These are phyloP conservation scores for Geotrichum reessii DNA, from an alignment of 1,139 yeast species.

Conservation along the genomic window DNA sequence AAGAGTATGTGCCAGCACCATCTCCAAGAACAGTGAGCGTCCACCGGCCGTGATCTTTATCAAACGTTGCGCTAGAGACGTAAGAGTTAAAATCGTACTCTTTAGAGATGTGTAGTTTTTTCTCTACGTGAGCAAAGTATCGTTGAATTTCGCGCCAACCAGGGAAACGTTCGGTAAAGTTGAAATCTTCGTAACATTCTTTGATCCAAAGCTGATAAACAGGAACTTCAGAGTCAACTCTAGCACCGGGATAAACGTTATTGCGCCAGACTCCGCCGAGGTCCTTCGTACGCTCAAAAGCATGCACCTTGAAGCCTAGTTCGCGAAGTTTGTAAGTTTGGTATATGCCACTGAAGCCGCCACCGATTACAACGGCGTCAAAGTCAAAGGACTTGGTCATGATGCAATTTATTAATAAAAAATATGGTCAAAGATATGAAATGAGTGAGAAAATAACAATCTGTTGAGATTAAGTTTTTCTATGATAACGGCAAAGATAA, in stretches of 20 bases:
- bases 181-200: constrained; percentile 44
- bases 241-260: constrained; percentile 46
- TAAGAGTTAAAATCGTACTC: constrained; percentile 36
- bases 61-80: constrained; percentile 35
- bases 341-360: constrained; percentile 47
- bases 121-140: constrained; percentile 41
- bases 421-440: too few species aligned
- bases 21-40: constrained; percentile 29
- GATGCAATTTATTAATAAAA: too few species aligned
- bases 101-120: constrained; percentile 36
- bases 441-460: background rate
- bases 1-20: constrained; percentile 21
- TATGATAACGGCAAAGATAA: background rate
- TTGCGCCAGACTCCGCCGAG: constrained; percentile 56
- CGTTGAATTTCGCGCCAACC: constrained; percentile 48
- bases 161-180: constrained; percentile 40
- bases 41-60: constrained; percentile 41
- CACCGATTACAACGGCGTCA: constrained; percentile 43
- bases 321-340: constrained; percentile 35
- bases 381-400: constrained; percentile 13
- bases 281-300: constrained; percentile 44
- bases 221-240: constrained; percentile 51
- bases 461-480: too few species aligned
- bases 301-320: constrained; percentile 35
- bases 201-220: constrained; percentile 46